These are phyloP conservation scores for Catharanthus roseus DNA, from an alignment of 257 asterid genomes.

Conservation along the genomic window DNA sequence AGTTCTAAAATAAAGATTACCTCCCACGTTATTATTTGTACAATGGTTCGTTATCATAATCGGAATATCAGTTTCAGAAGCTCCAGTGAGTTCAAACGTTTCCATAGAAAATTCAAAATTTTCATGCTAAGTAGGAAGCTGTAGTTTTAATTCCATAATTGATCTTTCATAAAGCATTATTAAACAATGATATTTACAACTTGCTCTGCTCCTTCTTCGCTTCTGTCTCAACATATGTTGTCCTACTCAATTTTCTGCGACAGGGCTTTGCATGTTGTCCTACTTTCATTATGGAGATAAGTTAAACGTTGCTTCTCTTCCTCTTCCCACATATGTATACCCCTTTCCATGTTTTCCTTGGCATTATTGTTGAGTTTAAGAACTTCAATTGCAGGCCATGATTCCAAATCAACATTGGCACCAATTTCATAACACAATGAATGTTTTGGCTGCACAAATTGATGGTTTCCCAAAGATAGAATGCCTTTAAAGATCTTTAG, in stretches of 20 bases:
- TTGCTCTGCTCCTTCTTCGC: slow-evolving; percentile 65
- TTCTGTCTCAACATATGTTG: slow-evolving; percentile 31
- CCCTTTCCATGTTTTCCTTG: slow-evolving; percentile 74
- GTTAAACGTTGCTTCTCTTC: slow-evolving; percentile 36
- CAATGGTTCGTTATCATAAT: slow-evolving; percentile 84
- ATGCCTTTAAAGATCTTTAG: slow-evolving; percentile 64
- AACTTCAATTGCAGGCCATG: slow-evolving; percentile 57
- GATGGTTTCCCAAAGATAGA: slow-evolving; percentile 71
- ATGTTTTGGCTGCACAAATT: slow-evolving; percentile 77
- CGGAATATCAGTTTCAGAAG: slow-evolving; percentile 72
- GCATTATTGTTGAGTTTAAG: slow-evolving; percentile 65
- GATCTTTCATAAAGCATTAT: slow-evolving; percentile 80
- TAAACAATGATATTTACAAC: slow-evolving; percentile 58
- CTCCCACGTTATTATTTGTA: slow-evolving; percentile 53
- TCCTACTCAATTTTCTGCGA: slow-evolving; percentile 49
- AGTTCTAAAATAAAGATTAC: slow-evolving; percentile 27
- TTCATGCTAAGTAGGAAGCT: slow-evolving; percentile 77
- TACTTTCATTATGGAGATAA: slow-evolving; percentile 32
- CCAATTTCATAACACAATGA: slow-evolving; percentile 67
- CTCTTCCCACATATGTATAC: slow-evolving; percentile 77
- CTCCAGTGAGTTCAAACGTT: slow-evolving; percentile 84
- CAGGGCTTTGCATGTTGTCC: slow-evolving; percentile 22
- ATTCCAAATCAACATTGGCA: slow-evolving; percentile 46
- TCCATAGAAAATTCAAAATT: slow-evolving; percentile 72
- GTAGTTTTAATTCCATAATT: slow-evolving; percentile 70